Evolutionary conservation across 805 yeast genomes (phyloP).

Genomic region (Suhomyces sp.): DNA sequence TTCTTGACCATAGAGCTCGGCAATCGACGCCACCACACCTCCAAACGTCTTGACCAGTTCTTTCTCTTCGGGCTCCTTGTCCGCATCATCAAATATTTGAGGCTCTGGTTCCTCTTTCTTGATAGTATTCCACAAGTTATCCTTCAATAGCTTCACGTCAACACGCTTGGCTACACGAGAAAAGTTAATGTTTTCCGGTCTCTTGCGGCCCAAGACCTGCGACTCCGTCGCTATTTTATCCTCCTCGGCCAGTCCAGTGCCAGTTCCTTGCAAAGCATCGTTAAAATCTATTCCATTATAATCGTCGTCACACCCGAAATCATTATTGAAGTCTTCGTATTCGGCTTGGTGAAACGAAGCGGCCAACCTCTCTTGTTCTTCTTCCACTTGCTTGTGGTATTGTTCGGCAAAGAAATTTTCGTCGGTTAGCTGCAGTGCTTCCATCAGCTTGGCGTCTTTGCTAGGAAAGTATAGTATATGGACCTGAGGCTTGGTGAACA

Average conservation of each 20-base stretch:
- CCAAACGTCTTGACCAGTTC: slow-evolving; percentile 37
- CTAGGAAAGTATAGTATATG: slow-evolving; percentile 26
- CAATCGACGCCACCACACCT: slow-evolving; percentile 47
- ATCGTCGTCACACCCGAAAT: slow-evolving; percentile 31
- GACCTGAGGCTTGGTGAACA: slow-evolving; percentile 65
- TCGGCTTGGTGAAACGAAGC: slow-evolving; percentile 40
- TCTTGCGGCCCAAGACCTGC: slow-evolving; percentile 19
- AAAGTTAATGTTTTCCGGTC: slow-evolving; percentile 49
- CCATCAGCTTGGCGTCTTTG: slow-evolving; percentile 12
- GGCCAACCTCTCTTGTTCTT: slow-evolving; percentile 36
- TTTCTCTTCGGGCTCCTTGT: slow-evolving; percentile 7
- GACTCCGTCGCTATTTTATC: slow-evolving; percentile 19
- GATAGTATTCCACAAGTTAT: slow-evolving; percentile 68
- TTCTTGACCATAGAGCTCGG: slow-evolving; percentile 51
- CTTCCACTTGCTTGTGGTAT: slow-evolving; percentile 44
- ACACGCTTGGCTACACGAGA: slow-evolving; percentile 77
- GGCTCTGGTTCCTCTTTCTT: slow-evolving; percentile 11
- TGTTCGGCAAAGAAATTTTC: slow-evolving; percentile 72
- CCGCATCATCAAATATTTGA: background rate
- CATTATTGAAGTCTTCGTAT: slow-evolving; percentile 37
- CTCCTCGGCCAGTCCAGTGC: slow-evolving; percentile 7
- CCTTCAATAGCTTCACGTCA: slow-evolving; percentile 69
- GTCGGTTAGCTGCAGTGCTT: slow-evolving; percentile 46
- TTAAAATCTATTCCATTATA: slow-evolving; percentile 43
- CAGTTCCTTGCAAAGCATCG: slow-evolving; percentile 36